Base-by-base conservation (phyloP, 1,284 basidiomycete species). In the Trichosporon sp. region DNA sequence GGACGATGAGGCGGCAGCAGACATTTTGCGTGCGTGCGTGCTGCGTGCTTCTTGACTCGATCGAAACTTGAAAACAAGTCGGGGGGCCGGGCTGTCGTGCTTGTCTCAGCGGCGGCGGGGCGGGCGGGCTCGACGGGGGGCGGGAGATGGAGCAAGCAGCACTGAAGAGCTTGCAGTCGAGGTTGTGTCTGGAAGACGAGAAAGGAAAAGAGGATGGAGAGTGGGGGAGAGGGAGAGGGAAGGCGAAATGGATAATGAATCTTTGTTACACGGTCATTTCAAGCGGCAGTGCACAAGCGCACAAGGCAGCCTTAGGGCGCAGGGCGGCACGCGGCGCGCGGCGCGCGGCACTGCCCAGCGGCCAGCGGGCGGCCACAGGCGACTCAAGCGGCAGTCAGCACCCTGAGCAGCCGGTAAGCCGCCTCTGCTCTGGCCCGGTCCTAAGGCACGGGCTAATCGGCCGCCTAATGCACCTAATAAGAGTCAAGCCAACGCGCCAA, bases 271-370 rank as follows among this genome's bases (percentile, higher is more conserved):
- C 18, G 25, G 23, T 47, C 74, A 70, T 44, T 34, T 65, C 65
- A 66, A 71, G 72, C 9, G 72, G 29, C 58, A 69, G 62, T 51
- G 73, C 69, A 71, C 70, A 70, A 42, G 44, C n/a, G 70, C 69
- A 6, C 29, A 23, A 68, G 66, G 62, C 64, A 58, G n/a, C 4
- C 5, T 5, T 5, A 65, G 67, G 5, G 72, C 32, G 42, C 65
- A 69, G 63, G 67, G 69, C 3, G 27, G 31, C 63, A 51, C 67
- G 44, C 15, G 47, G 47, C 23, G 23, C 47, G 47, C 47, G 47
- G 47, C 47, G 47, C 21, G 47, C 47, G 47, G 47, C 47, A 51
- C 47, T 21, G 47, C 47, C 47, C n/a, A 51, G 23, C 47, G 47
- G 23, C 47, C n/a, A 51, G 23, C 47, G 47, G 23, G 47, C 23